Percentiles rank a stretch among this genome's conserved stretches.
These are phyloP conservation scores for Elsinoe ampelina DNA, from an alignment of 2,329 filamentous ascomycete genomes.

Conservation along the genomic window DNA sequence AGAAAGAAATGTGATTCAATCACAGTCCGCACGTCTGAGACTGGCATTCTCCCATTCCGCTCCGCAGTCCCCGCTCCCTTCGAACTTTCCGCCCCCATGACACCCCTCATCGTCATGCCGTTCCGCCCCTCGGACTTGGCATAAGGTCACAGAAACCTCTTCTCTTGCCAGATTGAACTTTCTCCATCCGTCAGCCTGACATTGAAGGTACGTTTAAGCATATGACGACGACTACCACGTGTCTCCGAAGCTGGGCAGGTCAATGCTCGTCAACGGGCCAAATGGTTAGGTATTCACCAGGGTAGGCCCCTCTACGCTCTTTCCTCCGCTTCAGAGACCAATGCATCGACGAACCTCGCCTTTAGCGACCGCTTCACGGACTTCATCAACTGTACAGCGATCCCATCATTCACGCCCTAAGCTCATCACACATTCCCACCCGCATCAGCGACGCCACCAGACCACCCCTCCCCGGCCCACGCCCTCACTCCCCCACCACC, in stretches of 20 bases:
- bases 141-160: constrained; percentile 9
- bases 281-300: background rate
- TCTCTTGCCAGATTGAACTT: background rate
- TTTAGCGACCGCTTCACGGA: too few species aligned
- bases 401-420: too few species aligned
- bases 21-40: too few species aligned
- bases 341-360: too few species aligned
- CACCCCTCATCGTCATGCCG: background rate
- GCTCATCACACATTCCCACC: too few species aligned
- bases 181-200: background rate
- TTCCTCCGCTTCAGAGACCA: too few species aligned
- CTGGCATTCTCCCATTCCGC: background rate
- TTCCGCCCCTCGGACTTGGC: constrained; percentile 6
- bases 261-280: background rate
- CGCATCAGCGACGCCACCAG: too few species aligned
- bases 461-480: background rate
- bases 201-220: background rate
- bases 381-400: too few species aligned
- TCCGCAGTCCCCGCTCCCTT: background rate
- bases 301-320: too few species aligned
- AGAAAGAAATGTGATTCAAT: too few species aligned
- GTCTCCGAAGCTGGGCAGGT: background rate
- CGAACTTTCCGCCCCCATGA: background rate
- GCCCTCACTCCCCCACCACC: background rate
- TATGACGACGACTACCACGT: background rate